Base-by-base conservation (phyloP, 2,329 filamentous ascomycete species). In the Boeremia lycopersici region DNA sequence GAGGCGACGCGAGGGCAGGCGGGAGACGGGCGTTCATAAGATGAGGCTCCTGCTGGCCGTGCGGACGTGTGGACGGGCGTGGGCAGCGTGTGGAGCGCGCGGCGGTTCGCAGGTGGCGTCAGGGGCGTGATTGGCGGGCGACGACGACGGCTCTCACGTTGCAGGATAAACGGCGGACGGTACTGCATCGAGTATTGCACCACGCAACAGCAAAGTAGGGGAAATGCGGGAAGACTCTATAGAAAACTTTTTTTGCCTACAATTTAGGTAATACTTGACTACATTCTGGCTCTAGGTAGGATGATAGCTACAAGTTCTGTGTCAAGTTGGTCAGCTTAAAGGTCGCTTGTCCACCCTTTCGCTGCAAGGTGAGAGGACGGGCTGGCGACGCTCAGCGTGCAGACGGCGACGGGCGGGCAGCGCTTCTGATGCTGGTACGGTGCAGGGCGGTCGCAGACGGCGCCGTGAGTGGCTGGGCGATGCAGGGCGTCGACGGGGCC, bases 81-180 rank as follows among this genome's bases (percentile, higher is more conserved):
- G 40, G 26, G 38, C 8, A 36, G 36, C 13, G 43, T 47, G 42
- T 38, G 13, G 19, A 23, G 19, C 19, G 19, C 19, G 40, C 26
- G 35, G 51, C 31, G 47, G 59, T 23, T 23, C 19, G 60, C 60
- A 56, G 19, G 19, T 54, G 55, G 30, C 51, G 52, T 63, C 56
- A 60, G 60, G 62, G 62, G 63, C 46, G 44, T 47, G 30, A 23
- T 28, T 42, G 35, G 19, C 19, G 44, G 34, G 33, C 23, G 11
- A 6, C 23, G 7, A 31, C 35, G 45, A 38, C 34, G 28, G 10
- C 6, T 6, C 28, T 29, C 28, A 10, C 28, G 28, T 6, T 29
- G 28, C 28, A 29, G 28, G n/a, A n/a, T n/a, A n/a, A n/a, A n/a
- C n/a, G n/a, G n/a, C n/a, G n/a, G n/a, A n/a, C n/a, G n/a, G n/a